Evolutionary conservation across 2,329 filamentous ascomycete genomes (phyloP).

Genomic region (Colletotrichum sp.): DNA sequence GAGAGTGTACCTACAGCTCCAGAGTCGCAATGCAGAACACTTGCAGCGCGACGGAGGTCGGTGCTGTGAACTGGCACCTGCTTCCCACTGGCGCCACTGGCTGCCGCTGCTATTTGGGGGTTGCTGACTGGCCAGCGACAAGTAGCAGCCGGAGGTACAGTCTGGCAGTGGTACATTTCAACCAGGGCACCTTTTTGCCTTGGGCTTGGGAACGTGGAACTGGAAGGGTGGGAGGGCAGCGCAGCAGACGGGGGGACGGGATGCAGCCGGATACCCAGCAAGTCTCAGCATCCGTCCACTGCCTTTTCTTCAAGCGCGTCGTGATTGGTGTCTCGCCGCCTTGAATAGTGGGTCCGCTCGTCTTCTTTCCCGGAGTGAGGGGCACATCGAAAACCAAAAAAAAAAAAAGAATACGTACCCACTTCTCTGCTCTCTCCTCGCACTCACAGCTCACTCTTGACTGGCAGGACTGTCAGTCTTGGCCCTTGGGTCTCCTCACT

Average conservation of each 20-base stretch:
- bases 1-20: background rate
- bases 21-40: background rate
- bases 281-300: conserved; percentile 18
- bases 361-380: background rate
- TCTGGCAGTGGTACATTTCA: background rate
- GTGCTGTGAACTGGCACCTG: background rate
- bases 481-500: background rate
- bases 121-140: background rate
- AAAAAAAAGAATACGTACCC: background rate
- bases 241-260: background rate
- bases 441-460: background rate
- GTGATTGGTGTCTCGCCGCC: background rate
- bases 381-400: conserved; percentile 1
- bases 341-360: background rate
- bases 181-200: background rate
- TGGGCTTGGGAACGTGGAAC: background rate
- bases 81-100: background rate
- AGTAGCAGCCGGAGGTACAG: background rate
- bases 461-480: background rate
- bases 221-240: background rate
- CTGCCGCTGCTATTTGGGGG: background rate
- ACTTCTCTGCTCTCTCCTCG: background rate
- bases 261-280: conserved; percentile 19
- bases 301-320: background rate
- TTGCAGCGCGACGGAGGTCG: background rate